Percentiles rank a stretch among this genome's conserved stretches.
These are phyloP conservation scores for Aspergillus sclerotioniger DNA, from an alignment of 495 filamentous ascomycete species.

Conservation along the genomic window DNA sequence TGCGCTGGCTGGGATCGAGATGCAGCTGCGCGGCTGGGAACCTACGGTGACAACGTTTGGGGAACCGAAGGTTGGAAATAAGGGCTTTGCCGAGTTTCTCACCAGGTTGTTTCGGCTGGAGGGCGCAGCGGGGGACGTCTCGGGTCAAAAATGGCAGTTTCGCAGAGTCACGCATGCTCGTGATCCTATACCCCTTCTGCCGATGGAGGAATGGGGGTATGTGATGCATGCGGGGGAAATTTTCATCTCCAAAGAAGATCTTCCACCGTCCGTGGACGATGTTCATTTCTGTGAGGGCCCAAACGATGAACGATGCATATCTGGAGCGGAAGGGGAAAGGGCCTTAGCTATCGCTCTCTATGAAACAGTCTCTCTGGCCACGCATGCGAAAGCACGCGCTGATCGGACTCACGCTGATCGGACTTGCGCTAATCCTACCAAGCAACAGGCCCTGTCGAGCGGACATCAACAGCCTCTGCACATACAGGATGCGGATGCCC, in stretches of 20 bases:
- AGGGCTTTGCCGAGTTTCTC: constrained; percentile 63
- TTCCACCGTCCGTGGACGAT: constrained; percentile 67
- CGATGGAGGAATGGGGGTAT: constrained; percentile 85
- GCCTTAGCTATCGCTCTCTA: constrained; percentile 5
- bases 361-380: not conserved
- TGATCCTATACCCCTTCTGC: constrained; percentile 88
- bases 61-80: constrained; percentile 83
- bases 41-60: constrained; percentile 87
- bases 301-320: constrained; percentile 67
- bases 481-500: constrained; percentile 16
- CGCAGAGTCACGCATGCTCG: constrained; percentile 80
- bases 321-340: constrained; percentile 43
- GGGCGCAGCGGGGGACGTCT: constrained; percentile 12
- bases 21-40: constrained; percentile 63
- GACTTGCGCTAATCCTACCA: not conserved
- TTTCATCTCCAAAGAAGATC: constrained; percentile 67
- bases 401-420: not conserved
- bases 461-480: not conserved
- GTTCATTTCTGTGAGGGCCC: constrained; percentile 69
- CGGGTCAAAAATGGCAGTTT: constrained; percentile 46
- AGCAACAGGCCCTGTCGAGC: constrained; percentile 9
- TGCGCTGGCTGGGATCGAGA: constrained; percentile 79
- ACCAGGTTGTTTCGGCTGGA: constrained; percentile 60
- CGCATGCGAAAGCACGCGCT: not conserved
- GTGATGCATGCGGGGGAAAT: constrained; percentile 80